Conservation (phyloP, 768 basidiomycete genomes). For the Paxillus rubicundulus region DNA sequence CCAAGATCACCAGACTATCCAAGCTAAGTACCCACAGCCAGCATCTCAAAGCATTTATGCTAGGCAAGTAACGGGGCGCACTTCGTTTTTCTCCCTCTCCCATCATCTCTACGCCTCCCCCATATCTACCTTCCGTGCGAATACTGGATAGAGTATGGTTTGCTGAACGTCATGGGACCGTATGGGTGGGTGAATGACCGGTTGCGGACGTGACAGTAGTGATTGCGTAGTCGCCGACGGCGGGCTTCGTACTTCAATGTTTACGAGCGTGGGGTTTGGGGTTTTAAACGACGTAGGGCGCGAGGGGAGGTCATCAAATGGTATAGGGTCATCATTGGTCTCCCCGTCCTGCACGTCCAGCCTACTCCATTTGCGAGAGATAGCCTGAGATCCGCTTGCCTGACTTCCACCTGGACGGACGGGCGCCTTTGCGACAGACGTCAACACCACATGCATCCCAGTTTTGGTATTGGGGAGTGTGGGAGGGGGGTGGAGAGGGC, state of each 20-base stretch:
- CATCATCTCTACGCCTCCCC: background rate
- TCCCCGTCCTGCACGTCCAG: constrained; percentile 25
- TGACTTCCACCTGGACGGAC: constrained; percentile 8
- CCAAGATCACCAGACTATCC: too few species aligned
- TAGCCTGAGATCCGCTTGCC: constrained; percentile 9
- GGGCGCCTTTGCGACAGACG: constrained; percentile 11
- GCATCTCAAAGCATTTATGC: too few species aligned
- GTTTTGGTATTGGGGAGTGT: constrained; percentile 7
- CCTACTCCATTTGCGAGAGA: constrained; percentile 33
- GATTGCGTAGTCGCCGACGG: background rate
- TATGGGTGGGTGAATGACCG: constrained; percentile 13
- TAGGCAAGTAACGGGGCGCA: background rate
- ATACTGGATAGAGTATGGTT: constrained; percentile 20
- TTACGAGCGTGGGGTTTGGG: background rate
- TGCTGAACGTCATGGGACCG: constrained; percentile 13
- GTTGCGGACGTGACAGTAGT: constrained; percentile 25
- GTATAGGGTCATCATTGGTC: constrained; percentile 9
- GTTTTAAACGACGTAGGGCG: background rate
- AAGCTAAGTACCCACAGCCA: too few species aligned
- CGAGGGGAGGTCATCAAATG: constrained; percentile 23
- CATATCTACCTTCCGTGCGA: constrained; percentile 23
- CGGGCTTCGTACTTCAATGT: constrained; percentile 15
- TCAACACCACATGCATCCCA: background rate
- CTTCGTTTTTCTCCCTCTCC: background rate
- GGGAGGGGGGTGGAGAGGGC: constrained; percentile 15